Evolutionary conservation across 176 grass and related monocot genomes (phyloP).

Genomic region (Ananas comosus): DNA sequence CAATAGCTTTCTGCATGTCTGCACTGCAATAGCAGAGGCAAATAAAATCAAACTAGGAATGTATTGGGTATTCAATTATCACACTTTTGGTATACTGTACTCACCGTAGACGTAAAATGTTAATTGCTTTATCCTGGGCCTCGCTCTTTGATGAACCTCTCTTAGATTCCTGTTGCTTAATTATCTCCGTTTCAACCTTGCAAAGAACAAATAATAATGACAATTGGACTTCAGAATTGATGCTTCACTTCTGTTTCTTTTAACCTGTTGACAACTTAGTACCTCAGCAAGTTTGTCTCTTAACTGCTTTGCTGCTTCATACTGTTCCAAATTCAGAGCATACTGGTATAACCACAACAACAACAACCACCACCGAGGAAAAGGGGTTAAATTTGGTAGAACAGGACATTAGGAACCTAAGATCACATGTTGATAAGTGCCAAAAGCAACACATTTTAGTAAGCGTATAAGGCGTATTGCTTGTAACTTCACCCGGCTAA

Average conservation of each 20-base stretch:
- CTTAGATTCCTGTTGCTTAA: slow-evolving; percentile 75
- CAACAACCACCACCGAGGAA: slow-evolving; percentile 12
- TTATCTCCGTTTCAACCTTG: slow-evolving; percentile 81
- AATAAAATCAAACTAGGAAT: slow-evolving; percentile 16
- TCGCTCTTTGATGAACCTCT: slow-evolving; percentile 89
- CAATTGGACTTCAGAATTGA: not conserved
- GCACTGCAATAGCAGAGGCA: slow-evolving; percentile 53
- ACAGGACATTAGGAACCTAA: not conserved
- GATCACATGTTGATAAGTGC: not conserved
- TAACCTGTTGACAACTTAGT: slow-evolving; percentile 11
- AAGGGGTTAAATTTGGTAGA: not conserved
- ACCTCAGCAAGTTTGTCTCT: slow-evolving; percentile 87
- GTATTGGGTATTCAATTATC: slow-evolving; percentile 7
- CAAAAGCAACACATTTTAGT: no score
- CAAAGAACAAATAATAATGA: slow-evolving; percentile 19
- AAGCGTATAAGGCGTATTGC: no score
- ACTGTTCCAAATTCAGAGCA: slow-evolving; percentile 85
- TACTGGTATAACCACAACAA: slow-evolving; percentile 48
- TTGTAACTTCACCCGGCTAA: no score
- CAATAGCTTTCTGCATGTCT: slow-evolving; percentile 88
- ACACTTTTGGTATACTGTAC: slow-evolving; percentile 9
- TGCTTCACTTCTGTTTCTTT: slow-evolving; percentile 10
- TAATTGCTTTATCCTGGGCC: slow-evolving; percentile 86
- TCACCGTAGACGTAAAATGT: slow-evolving; percentile 69
- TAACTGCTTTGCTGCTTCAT: slow-evolving; percentile 80